These are phyloP conservation scores for Cyclotella kingstonii DNA, from an alignment of 108 stramenopile species.

Conservation along the genomic window DNA sequence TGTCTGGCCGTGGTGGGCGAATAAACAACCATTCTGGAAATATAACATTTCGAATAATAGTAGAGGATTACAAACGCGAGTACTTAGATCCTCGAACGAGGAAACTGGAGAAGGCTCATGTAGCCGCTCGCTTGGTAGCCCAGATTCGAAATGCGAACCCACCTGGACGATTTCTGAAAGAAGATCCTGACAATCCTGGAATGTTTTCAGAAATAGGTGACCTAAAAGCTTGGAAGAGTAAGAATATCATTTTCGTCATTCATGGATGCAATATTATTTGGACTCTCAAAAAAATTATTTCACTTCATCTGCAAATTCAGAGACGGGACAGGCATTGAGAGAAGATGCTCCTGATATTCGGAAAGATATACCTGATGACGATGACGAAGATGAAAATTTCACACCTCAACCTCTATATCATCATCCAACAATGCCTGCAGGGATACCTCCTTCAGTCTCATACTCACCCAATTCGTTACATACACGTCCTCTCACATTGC, in stretches of 20 bases:
- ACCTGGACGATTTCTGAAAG: conserved; percentile 52
- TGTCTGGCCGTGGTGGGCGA: conserved; percentile 47
- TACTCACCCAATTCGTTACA: conserved; percentile 23
- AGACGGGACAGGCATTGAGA: conserved; percentile 49
- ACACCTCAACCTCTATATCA: conserved; percentile 19
- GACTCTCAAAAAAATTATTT: no score
- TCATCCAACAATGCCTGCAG: conserved; percentile 9
- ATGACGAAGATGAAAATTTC: conserved; percentile 8
- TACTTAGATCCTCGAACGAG: conserved; percentile 43
- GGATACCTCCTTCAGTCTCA: conserved; percentile 32
- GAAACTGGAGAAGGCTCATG: conserved; percentile 50
- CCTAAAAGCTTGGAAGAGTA: conserved; percentile 50
- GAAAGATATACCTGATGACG: conserved; percentile 34
- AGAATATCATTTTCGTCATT: conserved; percentile 2
- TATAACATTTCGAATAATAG: conserved; percentile 40
- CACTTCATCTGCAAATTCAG: conserved; percentile 5
- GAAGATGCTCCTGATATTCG: conserved; percentile 52
- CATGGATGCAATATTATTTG: neutral
- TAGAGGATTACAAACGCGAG: conserved; percentile 44
- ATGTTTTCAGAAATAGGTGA: conserved; percentile 51
- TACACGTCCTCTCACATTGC: neutral
- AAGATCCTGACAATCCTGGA: conserved; percentile 49
- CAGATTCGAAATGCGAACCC: conserved; percentile 45
- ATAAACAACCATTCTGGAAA: conserved; percentile 60
- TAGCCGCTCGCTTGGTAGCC: conserved; percentile 41